Conservation (phyloP, 192 early-diverging fungal species). For the Backusella tuberculispora region DNA sequence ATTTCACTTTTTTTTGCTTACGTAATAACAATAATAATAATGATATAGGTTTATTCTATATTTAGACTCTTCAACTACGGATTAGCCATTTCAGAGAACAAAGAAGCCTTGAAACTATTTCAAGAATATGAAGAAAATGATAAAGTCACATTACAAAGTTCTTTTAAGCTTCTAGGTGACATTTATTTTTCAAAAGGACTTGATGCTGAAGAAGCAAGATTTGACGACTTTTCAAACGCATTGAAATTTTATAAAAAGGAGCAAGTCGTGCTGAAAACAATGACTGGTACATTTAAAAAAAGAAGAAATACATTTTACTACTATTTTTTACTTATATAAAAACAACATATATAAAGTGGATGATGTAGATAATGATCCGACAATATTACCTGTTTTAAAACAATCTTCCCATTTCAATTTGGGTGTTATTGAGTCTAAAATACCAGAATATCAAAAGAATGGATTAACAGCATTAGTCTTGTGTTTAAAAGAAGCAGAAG, state of each 20-base stretch:
- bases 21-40: too few species aligned
- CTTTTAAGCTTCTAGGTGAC: conserved; percentile 26
- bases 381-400: not conserved
- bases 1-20: not conserved
- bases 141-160: conserved; percentile 3
- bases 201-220: not conserved
- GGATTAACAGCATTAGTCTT: not conserved
- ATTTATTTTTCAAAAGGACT: conserved; percentile 27
- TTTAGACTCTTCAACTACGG: conserved; percentile 23
- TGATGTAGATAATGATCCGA: not conserved
- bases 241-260: conserved; percentile 29
- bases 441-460: not conserved
- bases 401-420: conserved; percentile 8
- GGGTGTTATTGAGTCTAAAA: not conserved
- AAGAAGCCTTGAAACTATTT: conserved; percentile 7
- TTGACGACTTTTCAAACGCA: conserved; percentile 26
- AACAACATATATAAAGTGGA: not conserved
- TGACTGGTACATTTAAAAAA: not conserved
- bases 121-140: not conserved
- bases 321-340: too few species aligned
- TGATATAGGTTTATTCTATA: not conserved
- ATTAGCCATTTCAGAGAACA: conserved; percentile 1
- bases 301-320: too few species aligned
- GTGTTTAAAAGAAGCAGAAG: not conserved
- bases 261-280: conserved; percentile 7